A percentile compares a stretch with the other conserved stretches of the same genome.
Conservation (phyloP, 495 filamentous ascomycete species). For the Thozetella sp. region DNA sequence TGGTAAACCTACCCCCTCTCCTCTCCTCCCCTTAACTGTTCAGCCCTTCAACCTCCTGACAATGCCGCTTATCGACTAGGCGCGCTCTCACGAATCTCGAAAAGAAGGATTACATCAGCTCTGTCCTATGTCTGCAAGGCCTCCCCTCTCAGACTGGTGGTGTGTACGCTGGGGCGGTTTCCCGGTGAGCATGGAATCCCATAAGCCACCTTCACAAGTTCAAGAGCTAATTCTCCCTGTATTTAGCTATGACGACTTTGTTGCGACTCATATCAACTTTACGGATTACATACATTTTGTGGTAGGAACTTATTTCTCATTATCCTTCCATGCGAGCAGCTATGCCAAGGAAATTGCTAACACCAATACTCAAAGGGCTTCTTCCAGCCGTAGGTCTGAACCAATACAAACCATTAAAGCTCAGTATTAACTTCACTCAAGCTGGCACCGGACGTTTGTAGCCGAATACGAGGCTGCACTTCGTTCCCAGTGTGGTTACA, state of each 20-base stretch:
- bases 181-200: neutral
- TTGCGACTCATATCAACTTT: neutral
- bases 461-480: neutral
- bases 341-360: neutral
- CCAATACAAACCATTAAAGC: neutral
- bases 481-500: neutral
- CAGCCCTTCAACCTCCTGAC: no score
- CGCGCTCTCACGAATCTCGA: neutral
- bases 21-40: no score
- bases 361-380: neutral
- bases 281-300: neutral
- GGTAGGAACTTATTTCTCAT: neutral
- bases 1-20: no score
- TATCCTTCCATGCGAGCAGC: neutral
- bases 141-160: neutral
- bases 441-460: neutral
- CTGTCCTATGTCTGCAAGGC: neutral
- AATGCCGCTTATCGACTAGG: no score
- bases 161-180: neutral
- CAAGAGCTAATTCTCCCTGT: neutral
- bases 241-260: neutral
- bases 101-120: neutral
- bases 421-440: neutral
- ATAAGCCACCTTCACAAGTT: no score
- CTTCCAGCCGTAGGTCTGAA: neutral